Evolutionary conservation across 331 rosid species (phyloP).

Genomic region (Quercus lobata): DNA sequence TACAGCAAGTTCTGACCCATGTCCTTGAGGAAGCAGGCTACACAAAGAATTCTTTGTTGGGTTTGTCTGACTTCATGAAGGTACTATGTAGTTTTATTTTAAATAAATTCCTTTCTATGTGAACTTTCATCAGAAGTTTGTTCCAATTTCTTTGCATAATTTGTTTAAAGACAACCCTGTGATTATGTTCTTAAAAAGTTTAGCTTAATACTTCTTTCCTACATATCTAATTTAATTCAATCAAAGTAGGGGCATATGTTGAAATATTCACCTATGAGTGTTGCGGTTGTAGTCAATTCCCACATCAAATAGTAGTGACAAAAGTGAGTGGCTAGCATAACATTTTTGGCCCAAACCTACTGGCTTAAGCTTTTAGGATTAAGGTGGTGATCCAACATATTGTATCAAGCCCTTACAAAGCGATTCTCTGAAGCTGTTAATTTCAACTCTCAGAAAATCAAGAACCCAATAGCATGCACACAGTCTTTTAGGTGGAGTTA

Average conservation of each 20-base stretch:
- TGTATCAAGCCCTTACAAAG: not conserved
- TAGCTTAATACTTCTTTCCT: not conserved
- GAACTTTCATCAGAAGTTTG: conserved; percentile 5
- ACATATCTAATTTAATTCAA: not conserved
- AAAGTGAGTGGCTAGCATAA: too few relatives aligned
- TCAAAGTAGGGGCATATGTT: not conserved
- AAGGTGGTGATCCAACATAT: too few relatives aligned
- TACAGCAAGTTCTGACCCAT: conserved; percentile 61
- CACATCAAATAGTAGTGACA: too few relatives aligned
- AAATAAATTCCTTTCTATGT: conserved; percentile 11
- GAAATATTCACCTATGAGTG: too few relatives aligned
- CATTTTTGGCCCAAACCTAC: too few relatives aligned
- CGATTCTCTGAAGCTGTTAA: not conserved
- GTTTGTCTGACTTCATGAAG: conserved; percentile 68
- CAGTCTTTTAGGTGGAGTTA: not conserved
- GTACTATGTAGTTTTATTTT: conserved; percentile 24
- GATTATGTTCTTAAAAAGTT: not conserved
- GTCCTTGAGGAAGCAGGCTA: conserved; percentile 82
- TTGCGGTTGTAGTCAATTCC: too few relatives aligned
- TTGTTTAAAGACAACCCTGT: not conserved
- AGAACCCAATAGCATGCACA: not conserved
- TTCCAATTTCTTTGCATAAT: not conserved
- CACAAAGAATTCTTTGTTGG: conserved; percentile 49
- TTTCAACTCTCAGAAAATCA: not conserved
- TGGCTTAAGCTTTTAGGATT: too few relatives aligned